Base-by-base conservation (phyloP, 2,329 filamentous ascomycete genomes). In the Tolypocladium endophyticum region DNA sequence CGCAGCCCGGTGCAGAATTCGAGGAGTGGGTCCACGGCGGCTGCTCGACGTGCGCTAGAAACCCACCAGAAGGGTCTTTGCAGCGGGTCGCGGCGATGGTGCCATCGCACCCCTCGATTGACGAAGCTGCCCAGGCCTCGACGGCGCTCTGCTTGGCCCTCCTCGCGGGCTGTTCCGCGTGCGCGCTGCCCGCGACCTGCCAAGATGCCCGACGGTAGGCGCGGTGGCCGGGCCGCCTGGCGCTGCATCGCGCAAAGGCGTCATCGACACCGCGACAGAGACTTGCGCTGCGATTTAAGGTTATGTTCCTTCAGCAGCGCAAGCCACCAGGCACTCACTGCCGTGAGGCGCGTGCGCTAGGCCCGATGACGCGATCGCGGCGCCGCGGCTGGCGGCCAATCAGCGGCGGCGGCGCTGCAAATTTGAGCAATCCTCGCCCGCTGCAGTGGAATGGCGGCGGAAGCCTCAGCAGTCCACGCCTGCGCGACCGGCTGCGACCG, bases 331-430 rank as follows among this genome's bases (percentile, higher is more conserved):
- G 28, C 47, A 33, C 28, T 1, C 28, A 33, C 28, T 52, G 47
- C 47, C 47, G 45, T 28, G 45, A 16, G 47, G 47, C 45, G 55
- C 58, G 47, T 50, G 18, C 38, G 41, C 59, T 57, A 54, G 56
- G 60, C 57, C 58, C 63, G 65, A 68, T 68, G 65, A 66, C 67
- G 67, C 65, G 61, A 68, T 68, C 66, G 59, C 56, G 53, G n/a
- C 52, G 50, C 25, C 45, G 18, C 50, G 28, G 16, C 8, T 14
- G 12, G 14, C 5, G 16, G 57, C 63, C 65, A 65, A 64, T 67
- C 56, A 63, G 57, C 47, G 55, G 11, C 41, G 18, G 35, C 54
- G 55, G 56, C 57, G 47, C 25, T 59, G 58, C 58, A 65, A 63
- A 60, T 63, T 62, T 57, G 53, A 47, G 41, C 43, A 23, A 28